Evolutionary conservation across 1,284 basidiomycete genomes (phyloP).

Genomic region (Puccinia novopanici): DNA sequence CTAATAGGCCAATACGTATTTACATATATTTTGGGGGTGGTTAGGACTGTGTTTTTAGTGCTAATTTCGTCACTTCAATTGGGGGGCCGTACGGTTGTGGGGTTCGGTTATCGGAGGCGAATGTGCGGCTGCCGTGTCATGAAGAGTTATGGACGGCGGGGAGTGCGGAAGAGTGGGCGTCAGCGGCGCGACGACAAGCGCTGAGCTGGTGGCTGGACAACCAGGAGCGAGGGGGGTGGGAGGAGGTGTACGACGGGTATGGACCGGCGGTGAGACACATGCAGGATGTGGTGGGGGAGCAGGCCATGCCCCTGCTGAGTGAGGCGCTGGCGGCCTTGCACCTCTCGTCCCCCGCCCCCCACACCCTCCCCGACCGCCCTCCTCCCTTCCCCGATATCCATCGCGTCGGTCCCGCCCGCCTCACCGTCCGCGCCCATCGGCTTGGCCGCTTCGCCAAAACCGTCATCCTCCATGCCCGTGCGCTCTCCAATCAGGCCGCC

Average conservation of each 20-base stretch:
- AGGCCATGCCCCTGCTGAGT: slow-evolving; percentile 24
- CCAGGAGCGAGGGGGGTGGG: background rate
- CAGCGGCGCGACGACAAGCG: slow-evolving; percentile 4
- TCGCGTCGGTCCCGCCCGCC: background rate
- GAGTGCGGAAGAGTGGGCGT: slow-evolving; percentile 21
- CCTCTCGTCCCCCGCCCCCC: no score
- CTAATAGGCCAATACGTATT: no score
- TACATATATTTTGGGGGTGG: no score
- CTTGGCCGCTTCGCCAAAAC: slow-evolving; percentile 25
- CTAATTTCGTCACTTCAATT: slow-evolving; percentile 38
- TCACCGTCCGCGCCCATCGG: slow-evolving; percentile 19
- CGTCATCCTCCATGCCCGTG: slow-evolving; percentile 15
- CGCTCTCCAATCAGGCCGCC: slow-evolving; percentile 21
- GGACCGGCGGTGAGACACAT: background rate
- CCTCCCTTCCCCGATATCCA: background rate
- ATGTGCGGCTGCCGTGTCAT: slow-evolving; percentile 41
- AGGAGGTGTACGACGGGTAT: background rate
- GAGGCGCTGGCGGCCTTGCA: slow-evolving; percentile 36
- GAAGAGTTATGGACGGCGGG: slow-evolving; percentile 41
- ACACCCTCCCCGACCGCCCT: background rate
- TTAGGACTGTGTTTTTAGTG: slow-evolving; percentile 45
- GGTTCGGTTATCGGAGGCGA: slow-evolving; percentile 13
- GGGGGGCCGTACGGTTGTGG: background rate
- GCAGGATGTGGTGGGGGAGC: background rate
- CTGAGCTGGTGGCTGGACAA: slow-evolving; percentile 16